These are phyloP conservation scores for Aspergillus ochraceus DNA, from an alignment of 2,329 filamentous ascomycete genomes.

Conservation along the genomic window DNA sequence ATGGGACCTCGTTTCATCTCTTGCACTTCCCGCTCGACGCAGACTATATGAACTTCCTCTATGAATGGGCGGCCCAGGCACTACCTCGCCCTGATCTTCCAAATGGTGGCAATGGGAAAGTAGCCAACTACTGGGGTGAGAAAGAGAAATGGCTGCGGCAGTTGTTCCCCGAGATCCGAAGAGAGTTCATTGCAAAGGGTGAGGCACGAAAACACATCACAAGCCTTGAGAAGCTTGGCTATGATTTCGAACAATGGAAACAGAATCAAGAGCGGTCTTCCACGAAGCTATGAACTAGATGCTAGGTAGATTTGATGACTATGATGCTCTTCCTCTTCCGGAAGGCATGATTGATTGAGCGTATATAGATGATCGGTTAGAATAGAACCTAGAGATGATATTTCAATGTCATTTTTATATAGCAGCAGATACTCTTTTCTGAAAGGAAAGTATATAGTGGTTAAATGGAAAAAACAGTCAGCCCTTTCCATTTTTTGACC, in stretches of 20 bases:
- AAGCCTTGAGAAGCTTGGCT: slow-evolving; percentile 71
- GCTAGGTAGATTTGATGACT: not conserved
- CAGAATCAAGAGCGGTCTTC: slow-evolving; percentile 15
- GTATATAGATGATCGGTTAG: not conserved
- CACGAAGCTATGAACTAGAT: slow-evolving; percentile 1
- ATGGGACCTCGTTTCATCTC: slow-evolving; percentile 54
- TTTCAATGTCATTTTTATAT: too few relatives aligned
- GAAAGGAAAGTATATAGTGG: not conserved
- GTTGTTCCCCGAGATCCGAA: slow-evolving; percentile 68
- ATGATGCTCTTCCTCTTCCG: too few relatives aligned
- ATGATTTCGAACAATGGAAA: slow-evolving; percentile 53
- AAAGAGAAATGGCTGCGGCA: slow-evolving; percentile 71
- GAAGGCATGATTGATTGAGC: too few relatives aligned
- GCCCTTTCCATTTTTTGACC: too few relatives aligned
- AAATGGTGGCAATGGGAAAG: slow-evolving; percentile 58
- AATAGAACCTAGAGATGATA: not conserved
- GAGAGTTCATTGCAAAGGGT: slow-evolving; percentile 68
- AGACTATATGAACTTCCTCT: slow-evolving; percentile 46
- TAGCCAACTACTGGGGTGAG: slow-evolving; percentile 69
- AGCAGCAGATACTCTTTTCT: too few relatives aligned
- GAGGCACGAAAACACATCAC: slow-evolving; percentile 57
- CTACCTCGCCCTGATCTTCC: slow-evolving; percentile 37
- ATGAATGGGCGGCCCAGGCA: slow-evolving; percentile 44
- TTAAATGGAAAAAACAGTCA: too few relatives aligned
- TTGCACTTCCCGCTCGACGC: slow-evolving; percentile 51